Conservation (phyloP, 1,284 basidiomycete species). For the Boletus sp. region DNA sequence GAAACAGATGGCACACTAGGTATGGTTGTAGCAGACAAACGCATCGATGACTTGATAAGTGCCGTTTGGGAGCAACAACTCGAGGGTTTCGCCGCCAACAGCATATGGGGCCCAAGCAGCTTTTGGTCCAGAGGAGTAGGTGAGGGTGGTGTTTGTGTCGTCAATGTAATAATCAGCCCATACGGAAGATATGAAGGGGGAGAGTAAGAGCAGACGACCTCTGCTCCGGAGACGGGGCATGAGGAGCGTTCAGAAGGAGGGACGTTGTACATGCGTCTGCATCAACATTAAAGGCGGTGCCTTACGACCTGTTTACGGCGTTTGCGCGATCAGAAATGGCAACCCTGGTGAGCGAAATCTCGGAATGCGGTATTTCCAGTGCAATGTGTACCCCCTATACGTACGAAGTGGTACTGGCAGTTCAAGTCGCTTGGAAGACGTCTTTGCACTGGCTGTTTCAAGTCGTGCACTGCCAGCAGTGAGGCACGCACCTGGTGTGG, state of each 20-base stretch:
- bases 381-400: too few relatives aligned
- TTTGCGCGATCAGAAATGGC: background rate
- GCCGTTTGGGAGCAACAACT: conserved; percentile 20
- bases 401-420: too few relatives aligned
- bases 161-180: conserved; percentile 25
- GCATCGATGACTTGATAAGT: conserved; percentile 21
- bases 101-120: conserved; percentile 22
- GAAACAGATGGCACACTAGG: conserved; percentile 16
- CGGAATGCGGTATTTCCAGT: too few relatives aligned
- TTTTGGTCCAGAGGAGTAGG: conserved; percentile 22
- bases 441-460: too few relatives aligned
- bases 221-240: conserved; percentile 1
- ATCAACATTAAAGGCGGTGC: background rate
- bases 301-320: background rate
- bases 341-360: background rate
- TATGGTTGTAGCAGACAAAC: conserved; percentile 23
- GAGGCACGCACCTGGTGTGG: too few relatives aligned
- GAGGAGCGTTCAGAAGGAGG: background rate
- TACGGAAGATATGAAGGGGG: conserved; percentile 2
- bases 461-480: too few relatives aligned
- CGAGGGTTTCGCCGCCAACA: conserved; percentile 8
- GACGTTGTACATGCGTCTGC: too few relatives aligned
- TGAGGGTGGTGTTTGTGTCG: conserved; percentile 24
- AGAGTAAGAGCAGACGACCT: conserved; percentile 1
- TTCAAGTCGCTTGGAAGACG: too few relatives aligned